A percentile compares a stretch with the other conserved stretches of the same genome.
Evolutionary conservation across 2,329 filamentous ascomycete species (phyloP).

Genomic region (Colletotrichum tabaci): DNA sequence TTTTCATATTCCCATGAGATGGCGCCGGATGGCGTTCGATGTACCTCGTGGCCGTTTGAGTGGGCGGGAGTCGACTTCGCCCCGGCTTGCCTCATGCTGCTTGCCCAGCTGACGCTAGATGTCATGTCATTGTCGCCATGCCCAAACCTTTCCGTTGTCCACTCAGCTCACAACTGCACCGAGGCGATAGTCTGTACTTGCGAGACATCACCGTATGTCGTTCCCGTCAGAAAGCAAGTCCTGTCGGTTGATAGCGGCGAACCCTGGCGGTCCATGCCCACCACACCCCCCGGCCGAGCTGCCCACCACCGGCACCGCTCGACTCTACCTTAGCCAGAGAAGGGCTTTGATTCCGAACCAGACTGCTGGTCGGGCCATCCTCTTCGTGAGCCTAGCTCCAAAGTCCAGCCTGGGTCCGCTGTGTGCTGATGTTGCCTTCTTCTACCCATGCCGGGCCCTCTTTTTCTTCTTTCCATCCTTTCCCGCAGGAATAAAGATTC

Average conservation of each 20-base stretch:
- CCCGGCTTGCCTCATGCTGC: constrained; percentile 1
- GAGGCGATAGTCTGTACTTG: constrained; percentile 37
- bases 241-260: constrained; percentile 4
- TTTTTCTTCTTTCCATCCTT: constrained; percentile 28
- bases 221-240: constrained; percentile 29
- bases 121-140: constrained; percentile 11
- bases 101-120: constrained; percentile 39
- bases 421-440: constrained; percentile 35
- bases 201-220: constrained; percentile 34
- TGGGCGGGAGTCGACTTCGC: constrained; percentile 29
- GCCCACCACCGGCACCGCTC: background rate
- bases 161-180: constrained; percentile 34
- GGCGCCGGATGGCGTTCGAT: constrained; percentile 32
- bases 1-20: background rate
- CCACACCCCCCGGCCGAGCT: constrained; percentile 15
- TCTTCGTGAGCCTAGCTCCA: constrained; percentile 38
- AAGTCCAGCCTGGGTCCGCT: constrained; percentile 31
- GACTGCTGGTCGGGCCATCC: constrained; percentile 33
- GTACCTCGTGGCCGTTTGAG: constrained; percentile 33
- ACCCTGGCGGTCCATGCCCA: constrained; percentile 30
- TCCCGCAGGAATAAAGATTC: constrained; percentile 37
- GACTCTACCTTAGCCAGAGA: constrained; percentile 29
- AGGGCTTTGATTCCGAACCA: constrained; percentile 36
- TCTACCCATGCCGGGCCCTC: constrained; percentile 38
- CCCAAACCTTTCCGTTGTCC: constrained; percentile 3